Base-by-base conservation (phyloP, 1,139 yeast species). In the Taphrina flavorubra region DNA sequence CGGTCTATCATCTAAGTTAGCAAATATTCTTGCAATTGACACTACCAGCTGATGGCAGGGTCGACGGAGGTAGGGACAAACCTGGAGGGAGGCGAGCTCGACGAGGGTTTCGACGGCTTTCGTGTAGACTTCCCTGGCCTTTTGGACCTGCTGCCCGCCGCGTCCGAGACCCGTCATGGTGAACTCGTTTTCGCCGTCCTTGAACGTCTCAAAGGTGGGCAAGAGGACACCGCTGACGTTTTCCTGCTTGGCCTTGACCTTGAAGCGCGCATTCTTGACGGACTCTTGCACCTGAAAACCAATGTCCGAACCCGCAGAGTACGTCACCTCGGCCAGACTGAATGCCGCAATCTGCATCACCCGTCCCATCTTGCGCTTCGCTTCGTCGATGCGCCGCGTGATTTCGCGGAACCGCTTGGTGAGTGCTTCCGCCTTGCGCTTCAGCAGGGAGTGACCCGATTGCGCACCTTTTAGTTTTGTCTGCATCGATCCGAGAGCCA, bases 261-360 rank as follows among this genome's bases (percentile, higher is more conserved):
- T 89, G 81, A 92, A 92, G 74, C 99, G 84, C 8, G 98, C 97
- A 51, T 76, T 74, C 75, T 88, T 89, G 57, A 92, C 98, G 66
- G 92, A 87, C 79, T 94, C 98, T 80, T 91, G 97, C 56, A 94
- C 97, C 79, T 94, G 98, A 78, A 91, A 92, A 16, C 92, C 90
- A 74, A 94, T 91, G 80, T 91, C 92, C 75, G 89, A 96, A 70
- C 99, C 99, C 1, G 97, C 92, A 44, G 99, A 99, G 77, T 94
- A 94, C 65, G 94, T 89, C 64, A 94, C 98, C 78, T 94, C 99
- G 1, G 99, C 98, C 74, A 94, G 84, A 13, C 98, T 92, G 78
- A 94, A 94, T 0, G 98, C 96, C 0, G 99, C 99, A 0, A 96
- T 90, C 78, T 94, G 99, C 98, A 94, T 94, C 56, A 94, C 97